A percentile compares a stretch with the other conserved stretches of the same genome.
These are phyloP conservation scores for Barnettozyma californica DNA, from an alignment of 805 yeast genomes.

Conservation along the genomic window DNA sequence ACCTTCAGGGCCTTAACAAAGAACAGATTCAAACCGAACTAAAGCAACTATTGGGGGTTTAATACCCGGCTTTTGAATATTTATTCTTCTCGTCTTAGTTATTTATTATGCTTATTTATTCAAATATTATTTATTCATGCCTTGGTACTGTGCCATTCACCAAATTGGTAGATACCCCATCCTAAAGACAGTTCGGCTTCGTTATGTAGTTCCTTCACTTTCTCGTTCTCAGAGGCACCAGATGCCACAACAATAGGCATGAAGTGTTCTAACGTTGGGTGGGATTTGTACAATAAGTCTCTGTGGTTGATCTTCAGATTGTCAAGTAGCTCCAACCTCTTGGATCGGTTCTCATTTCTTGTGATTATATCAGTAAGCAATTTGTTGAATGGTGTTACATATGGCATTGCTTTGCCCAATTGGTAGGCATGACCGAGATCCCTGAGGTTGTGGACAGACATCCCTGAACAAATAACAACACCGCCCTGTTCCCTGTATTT, in stretches of 20 bases:
- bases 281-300: constrained; percentile 45
- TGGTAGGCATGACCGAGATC: constrained; percentile 38
- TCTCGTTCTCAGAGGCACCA: constrained; percentile 39
- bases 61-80: background rate
- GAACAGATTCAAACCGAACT: constrained; percentile 21
- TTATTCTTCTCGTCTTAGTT: constrained; percentile 6
- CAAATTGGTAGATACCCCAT: constrained; percentile 64
- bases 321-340: constrained; percentile 34
- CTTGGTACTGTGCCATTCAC: constrained; percentile 16
- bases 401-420: constrained; percentile 34
- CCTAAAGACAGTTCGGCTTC: constrained; percentile 46
- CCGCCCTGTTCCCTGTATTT: constrained; percentile 48
- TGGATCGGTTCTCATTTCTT: constrained; percentile 20
- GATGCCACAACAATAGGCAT: constrained; percentile 61
- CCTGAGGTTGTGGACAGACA: constrained; percentile 71
- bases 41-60: constrained; percentile 16
- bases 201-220: constrained; percentile 42
- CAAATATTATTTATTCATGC: background rate
- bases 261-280: constrained; percentile 76
- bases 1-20: constrained; percentile 31
- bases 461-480: constrained; percentile 61
- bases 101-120: constrained; percentile 5
- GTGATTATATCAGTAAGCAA: constrained; percentile 37
- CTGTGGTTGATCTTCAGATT: constrained; percentile 26
- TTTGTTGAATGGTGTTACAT: constrained; percentile 47